Base-by-base conservation (phyloP, 139 green algal species). In the Eudorina sp. region DNA sequence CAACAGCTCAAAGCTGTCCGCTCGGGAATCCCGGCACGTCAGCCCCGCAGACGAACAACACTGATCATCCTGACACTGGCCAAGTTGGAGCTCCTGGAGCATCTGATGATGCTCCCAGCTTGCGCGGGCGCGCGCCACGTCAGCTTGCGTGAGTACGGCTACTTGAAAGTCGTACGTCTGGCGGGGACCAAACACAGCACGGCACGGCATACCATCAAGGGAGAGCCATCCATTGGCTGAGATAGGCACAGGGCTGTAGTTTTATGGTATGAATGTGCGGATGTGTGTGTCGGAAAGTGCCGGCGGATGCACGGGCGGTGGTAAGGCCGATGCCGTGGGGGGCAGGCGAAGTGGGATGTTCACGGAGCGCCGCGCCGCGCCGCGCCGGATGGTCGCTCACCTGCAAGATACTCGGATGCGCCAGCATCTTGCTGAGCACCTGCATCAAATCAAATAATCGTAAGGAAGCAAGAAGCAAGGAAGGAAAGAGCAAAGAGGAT, bases 1-100 rank as follows among this genome's bases (percentile, higher is more conserved):
- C 55, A 86, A 60, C 43, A 86, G 58, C 60, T 86, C 79, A 62
- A 86, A 86, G 60, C 79, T 86, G 79, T 86, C 79, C 41, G 66
- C 34, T 3, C 79, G 58, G 13, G 29, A n/a, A n/a, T 86, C 79
- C 40, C 18, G 6, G n/a, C 8, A 43, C 75, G 19, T 13, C 51
- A 48, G 46, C 48, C 16, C 9, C 48, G n/a, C 36, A 0, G 46
- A 18, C 5, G 75, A 62, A 14, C 45, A 62, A 4, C 8, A 60
- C 43, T 5, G 27, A 3, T 31, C 11, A 18, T 41, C 41, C 36
- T 40, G 43, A 19, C 25, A 21, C 69, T 19, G 23, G 4, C 3
- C 51, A 40, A 8, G 34, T 53, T 40, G 38, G 21, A 8, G 43
- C 11, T 82, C 11, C 46, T 64, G 46, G 27, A 45, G 27, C 75